Base-by-base conservation (phyloP, 2,329 filamentous ascomycete species). In the Talaromyces sp. region DNA sequence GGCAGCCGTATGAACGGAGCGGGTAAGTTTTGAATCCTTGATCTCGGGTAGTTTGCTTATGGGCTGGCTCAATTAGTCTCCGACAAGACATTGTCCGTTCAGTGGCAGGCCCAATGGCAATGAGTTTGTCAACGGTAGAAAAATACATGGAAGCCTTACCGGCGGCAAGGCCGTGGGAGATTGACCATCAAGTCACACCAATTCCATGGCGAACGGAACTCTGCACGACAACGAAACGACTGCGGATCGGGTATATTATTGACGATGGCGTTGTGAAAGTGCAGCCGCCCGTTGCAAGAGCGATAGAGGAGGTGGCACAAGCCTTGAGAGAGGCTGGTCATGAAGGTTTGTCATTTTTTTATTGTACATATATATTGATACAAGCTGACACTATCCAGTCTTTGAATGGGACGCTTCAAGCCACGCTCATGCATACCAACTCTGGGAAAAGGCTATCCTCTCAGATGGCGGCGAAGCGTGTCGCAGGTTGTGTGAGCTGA, bases 221-320 rank as follows among this genome's bases (percentile, higher is more conserved):
- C 22, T 69, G 70, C 15, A 65, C 69, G 1, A 61, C 68, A 6
- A 68, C 64, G 1, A 63, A 65, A 4, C 66, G 84, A 67, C 75
- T 89, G 5, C 87, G 84, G 69, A 79, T 91, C n/a, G 89, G 83
- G 0, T 80, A 88, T 1, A 75, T 88, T 54, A 83, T 84, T 79
- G 81, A 86, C 73, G 87, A 89, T 66, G 85, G 83, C 0, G 80
- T 89, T 11, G 85, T 89, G 0, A 82, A 79, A 68, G 86, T 86
- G 1, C 86, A 88, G 66, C 87, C 87, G 0, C 87, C 87, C 0
- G 80, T 89, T 43, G 76, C 77, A 0, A 77, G 88, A 47, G 88
- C 87, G 0, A 71, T 91, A 45, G 78, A 67, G 65, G 77, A 66
- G 79, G 83, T 38, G 80, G 83, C 19, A 80, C 86, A 69, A 82